Percentiles rank a stretch among this genome's conserved stretches.
These are phyloP conservation scores for Penicillium coprophilum DNA, from an alignment of 495 filamentous ascomycete genomes.

Conservation along the genomic window DNA sequence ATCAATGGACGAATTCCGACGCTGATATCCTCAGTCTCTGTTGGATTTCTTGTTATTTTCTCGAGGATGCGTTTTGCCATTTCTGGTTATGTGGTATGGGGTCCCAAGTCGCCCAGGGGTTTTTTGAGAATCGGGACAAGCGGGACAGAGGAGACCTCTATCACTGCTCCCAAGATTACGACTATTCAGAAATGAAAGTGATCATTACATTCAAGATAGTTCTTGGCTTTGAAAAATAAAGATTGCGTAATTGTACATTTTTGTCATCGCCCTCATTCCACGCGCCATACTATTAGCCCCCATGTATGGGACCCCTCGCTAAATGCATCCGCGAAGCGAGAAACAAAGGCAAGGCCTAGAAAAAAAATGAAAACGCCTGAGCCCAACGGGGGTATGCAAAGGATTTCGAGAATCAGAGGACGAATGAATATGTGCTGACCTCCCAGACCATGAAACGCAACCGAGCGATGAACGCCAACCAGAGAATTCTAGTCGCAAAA, in stretches of 20 bases:
- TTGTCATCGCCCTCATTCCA: background rate
- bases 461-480: slow-evolving; percentile 12
- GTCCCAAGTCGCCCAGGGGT: slow-evolving; percentile 8
- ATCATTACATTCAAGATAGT: background rate
- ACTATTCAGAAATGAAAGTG: background rate
- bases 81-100: slow-evolving; percentile 17
- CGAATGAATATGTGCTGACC: slow-evolving; percentile 4
- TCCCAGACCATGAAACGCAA: slow-evolving; percentile 6
- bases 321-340: slow-evolving; percentile 4
- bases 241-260: slow-evolving; percentile 10
- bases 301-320: background rate
- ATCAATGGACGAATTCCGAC: background rate
- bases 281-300: slow-evolving; percentile 4
- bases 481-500: slow-evolving; percentile 11
- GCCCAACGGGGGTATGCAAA: slow-evolving; percentile 3
- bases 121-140: background rate
- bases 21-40: slow-evolving; percentile 3
- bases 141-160: background rate
- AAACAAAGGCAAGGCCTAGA: background rate
- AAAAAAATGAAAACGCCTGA: slow-evolving; percentile 1
- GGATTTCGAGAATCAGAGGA: background rate
- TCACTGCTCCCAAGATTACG: background rate
- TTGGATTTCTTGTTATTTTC: slow-evolving; percentile 17
- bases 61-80: slow-evolving; percentile 13
- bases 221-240: background rate